Evolutionary conservation across 176 grass and related monocot species (phyloP), one percentile per base, ranked within the genome.

Genomic region (Oryza nivara): DNA sequence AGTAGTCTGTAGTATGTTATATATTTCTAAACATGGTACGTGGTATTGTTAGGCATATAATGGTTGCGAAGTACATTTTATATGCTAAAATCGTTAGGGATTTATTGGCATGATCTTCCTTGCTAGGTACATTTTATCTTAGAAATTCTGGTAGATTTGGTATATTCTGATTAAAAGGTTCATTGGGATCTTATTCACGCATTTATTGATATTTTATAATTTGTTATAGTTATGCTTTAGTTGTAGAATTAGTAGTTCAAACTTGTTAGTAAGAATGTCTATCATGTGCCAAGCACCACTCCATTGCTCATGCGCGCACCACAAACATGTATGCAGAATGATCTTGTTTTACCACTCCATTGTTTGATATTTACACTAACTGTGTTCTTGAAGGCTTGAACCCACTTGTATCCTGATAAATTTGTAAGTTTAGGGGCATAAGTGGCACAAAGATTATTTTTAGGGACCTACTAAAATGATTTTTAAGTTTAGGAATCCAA

Each of bases 241-340:
- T 44, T 67, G 70, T 83, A 67, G 30, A 67, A 65, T 17, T 67
- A 30, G 26, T 75, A 67, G 61, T 82, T 73, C 16, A n/a, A 64
- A 82, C 54, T 58, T 22, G 4, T 20, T 28, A 26, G 32, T 81
- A 43, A 20, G 41, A 44, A 80, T 22, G 45, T 80, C 11, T 30
- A 4, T 43, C 22, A 46, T 23, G 30, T 32, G 30, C 30, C 30
- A 32, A 32, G 30, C 30, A 32, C 30, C 30, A 32, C 30, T 32
- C 30, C 30, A 32, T 32, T 32, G 30, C 30, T 32, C 30, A 32
- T 32, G 30, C 2, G 30, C 30, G 2, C 58, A 9, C 20, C 48
- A 51, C 52, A 58, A 58, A n/a, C 20, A 9, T 10, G 20, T 13
- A 61, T 61, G 58, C 20, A 22, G 19, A 61, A 61, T 61, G 58